Base-by-base conservation (phyloP, 2,329 filamentous ascomycete species). In the Phaeosphaeria sp. region DNA sequence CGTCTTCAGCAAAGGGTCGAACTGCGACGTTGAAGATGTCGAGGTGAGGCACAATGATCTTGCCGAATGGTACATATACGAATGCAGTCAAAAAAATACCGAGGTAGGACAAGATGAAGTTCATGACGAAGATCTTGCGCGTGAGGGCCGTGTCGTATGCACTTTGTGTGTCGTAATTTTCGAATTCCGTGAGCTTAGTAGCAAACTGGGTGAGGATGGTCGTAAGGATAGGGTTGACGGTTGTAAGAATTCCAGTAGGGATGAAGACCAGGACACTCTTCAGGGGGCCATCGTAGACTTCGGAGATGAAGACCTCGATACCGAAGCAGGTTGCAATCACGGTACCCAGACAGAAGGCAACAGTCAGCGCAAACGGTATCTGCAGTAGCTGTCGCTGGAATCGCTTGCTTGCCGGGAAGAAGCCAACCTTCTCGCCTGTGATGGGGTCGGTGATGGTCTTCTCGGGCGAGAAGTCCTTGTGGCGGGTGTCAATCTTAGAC, bases 61-160 rank as follows among this genome's bases (percentile, higher is more conserved):
- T 87, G 15, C 92, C 94, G 68, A 98, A 98, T 0, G 94, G 94
- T 20, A 97, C 91, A 70, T 97, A 98, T 61, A 97, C 88, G 67
- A 97, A 98, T 0, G 93, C 92, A 0, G 93, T 97, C 18, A 98
- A 85, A 72, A 96, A 89, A 48, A 74, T 89, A 1, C 92, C 91
- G 51, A 96, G 87, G 75, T 97, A 98, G 0, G 93, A 96, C 6
- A 93, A 96, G 78, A 98, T 94, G 78, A 97, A 97, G 81, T 97
- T 96, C 71, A 98, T 86, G 15, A 98, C 88, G 71, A 99, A 98
- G 33, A 96, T 90, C 81, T 99, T 99, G 57, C 91, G 89, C 0
- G 95, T 92, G 73, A 97, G 86, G 1, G 93, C 91, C 20, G 91
- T 87, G 59, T 96, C 88, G 69, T 97, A 91, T 15, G 89, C 89